Conservation (phyloP, 2,329 filamentous ascomycete species). For the Ilyonectria robusta region DNA sequence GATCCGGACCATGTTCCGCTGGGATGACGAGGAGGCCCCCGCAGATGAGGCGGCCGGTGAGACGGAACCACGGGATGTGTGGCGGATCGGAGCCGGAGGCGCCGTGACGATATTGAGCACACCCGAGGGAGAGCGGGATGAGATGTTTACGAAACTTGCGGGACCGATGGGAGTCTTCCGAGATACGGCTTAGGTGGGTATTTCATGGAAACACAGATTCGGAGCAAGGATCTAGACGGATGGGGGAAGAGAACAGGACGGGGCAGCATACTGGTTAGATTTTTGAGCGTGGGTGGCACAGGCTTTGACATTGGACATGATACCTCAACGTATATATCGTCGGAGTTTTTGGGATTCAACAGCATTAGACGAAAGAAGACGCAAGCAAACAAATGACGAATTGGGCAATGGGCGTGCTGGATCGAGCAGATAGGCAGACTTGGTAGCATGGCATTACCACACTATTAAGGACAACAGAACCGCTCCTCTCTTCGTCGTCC, state of each 20-base stretch:
- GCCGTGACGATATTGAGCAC: constrained; percentile 90
- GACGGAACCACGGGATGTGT: constrained; percentile 67
- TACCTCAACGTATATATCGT: constrained; percentile 55
- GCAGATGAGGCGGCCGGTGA: constrained; percentile 45
- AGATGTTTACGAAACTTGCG: constrained; percentile 86
- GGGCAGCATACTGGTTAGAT: constrained; percentile 25
- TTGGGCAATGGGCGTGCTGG: constrained; percentile 12
- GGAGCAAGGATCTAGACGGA: constrained; percentile 1
- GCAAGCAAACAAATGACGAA: constrained; percentile 24
- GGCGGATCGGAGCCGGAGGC: constrained; percentile 91
- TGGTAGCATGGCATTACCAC: constrained; percentile 28
- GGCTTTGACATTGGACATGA: constrained; percentile 38
- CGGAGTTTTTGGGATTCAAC: constrained; percentile 50
- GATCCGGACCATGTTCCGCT: constrained; percentile 85
- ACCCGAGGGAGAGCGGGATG: constrained; percentile 84
- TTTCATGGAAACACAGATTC: constrained; percentile 8
- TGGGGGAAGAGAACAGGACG: neutral
- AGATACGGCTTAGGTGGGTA: constrained; percentile 48
- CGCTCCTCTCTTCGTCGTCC: constrained; percentile 15
- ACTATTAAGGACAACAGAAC: constrained; percentile 31
- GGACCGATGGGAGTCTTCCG: constrained; percentile 68
- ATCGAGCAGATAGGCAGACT: constrained; percentile 14
- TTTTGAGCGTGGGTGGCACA: constrained; percentile 17
- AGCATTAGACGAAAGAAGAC: constrained; percentile 41
- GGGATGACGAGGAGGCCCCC: constrained; percentile 70